Evolutionary conservation across 208 protist genomes (phyloP), one percentile per base, ranked within the genome.

Genomic region (Kentomonas sorsogonicus): DNA sequence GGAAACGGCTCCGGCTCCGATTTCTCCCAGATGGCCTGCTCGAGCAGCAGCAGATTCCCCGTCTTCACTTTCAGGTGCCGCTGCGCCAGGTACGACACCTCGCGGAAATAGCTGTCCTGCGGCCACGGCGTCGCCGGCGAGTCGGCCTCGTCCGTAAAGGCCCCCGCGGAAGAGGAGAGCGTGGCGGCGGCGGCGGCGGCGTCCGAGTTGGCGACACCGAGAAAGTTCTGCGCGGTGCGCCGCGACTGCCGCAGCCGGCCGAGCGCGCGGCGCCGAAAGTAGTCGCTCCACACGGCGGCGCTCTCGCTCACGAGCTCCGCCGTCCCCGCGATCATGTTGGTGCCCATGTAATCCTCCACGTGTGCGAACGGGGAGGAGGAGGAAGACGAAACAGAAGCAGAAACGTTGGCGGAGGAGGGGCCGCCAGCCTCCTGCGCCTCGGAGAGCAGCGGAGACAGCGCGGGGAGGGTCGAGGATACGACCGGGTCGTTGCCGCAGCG

Each of bases 401-500:
- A 16, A 20, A 22, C 18, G 3, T n/a, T 18, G 13, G 20, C 52
- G 15, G 61, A 36, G 11, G 31, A n/a, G 15, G 38, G 18, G 39
- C n/a, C 15, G 9, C 6, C n/a, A 15, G 25, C 15, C 20, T 0
- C 33, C 15, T 53, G 1, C 18, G 29, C 3, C 20, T 16, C 13
- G 40, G 10, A 45, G 29, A 0, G 15, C 36, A 18, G 41, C 47
- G 47, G 48, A 52, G 1, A 63, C 45, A 31, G 50, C 23, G 53
- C 57, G 20, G 67, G 59, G n/a, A 77, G 23, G 6, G 65, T 53
- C 13, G 77, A 79, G 61, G 90, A 79, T 27, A 90, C 63, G n/a
- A 94, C 83, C 2, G 87, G 87, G 52, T 94, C 83, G 48, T 94
- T 94, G 22, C 87, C 83, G 47, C 90, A 90, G n/a, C 87, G 83